These are phyloP conservation scores for Blakeslea trispora DNA, from an alignment of 371 early-diverging fungal genomes.

Conservation along the genomic window DNA sequence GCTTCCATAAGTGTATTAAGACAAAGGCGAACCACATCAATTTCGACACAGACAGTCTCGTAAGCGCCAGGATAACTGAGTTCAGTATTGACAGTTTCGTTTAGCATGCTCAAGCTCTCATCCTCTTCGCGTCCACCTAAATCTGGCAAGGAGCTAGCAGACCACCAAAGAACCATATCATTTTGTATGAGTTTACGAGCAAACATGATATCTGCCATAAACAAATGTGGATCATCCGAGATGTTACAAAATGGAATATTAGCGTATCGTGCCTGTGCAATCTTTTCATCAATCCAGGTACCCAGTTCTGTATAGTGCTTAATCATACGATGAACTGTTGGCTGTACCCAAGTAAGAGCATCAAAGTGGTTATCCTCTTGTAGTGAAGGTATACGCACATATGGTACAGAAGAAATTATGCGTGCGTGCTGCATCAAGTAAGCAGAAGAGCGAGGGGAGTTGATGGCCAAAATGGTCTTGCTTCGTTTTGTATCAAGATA, in stretches of 20 bases:
- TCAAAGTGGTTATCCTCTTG: conserved; percentile 65
- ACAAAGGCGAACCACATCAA: conserved; percentile 81
- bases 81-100: conserved; percentile 65
- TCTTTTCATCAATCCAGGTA: conserved; percentile 72
- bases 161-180: conserved; percentile 93
- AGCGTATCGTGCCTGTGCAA: conserved; percentile 79
- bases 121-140: conserved; percentile 90
- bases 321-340: conserved; percentile 69
- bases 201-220: conserved; percentile 82
- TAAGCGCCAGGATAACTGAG: conserved; percentile 78
- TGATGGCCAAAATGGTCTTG: conserved; percentile 71
- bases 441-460: conserved; percentile 54
- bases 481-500: conserved; percentile 68
- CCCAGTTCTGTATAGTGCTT: conserved; percentile 71
- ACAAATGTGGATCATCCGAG: conserved; percentile 74
- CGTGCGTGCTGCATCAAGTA: conserved; percentile 56
- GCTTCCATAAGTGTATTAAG: conserved; percentile 82
- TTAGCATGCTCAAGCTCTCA: conserved; percentile 60
- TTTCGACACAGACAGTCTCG: conserved; percentile 78
- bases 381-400: conserved; percentile 64
- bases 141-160: conserved; percentile 77
- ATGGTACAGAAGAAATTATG: conserved; percentile 67
- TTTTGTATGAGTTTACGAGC: conserved; percentile 74
- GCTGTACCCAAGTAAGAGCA: conserved; percentile 86
- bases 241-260: conserved; percentile 93